Percentiles rank a stretch among this genome's conserved stretches.
Evolutionary conservation across 352 stramenopile genomes (phyloP).

Genomic region (Phytophthora constricta): DNA sequence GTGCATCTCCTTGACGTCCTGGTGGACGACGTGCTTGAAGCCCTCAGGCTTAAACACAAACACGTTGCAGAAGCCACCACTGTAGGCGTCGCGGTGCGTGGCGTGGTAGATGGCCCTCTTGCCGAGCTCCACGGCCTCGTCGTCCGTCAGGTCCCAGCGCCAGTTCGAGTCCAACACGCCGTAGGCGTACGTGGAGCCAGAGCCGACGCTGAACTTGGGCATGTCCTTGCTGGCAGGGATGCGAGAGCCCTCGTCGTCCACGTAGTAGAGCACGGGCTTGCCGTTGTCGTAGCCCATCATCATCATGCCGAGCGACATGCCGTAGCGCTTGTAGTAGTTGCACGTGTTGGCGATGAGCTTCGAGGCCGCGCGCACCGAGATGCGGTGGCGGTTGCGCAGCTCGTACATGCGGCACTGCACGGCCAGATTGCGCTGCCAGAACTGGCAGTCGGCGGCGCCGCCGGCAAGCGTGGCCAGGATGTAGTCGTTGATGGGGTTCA

Average conservation of each 20-base stretch:
- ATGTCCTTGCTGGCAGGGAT: constrained; percentile 95
- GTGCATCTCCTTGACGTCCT: constrained; percentile 99
- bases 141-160: constrained; percentile 95
- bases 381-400: constrained; percentile 98
- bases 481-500: constrained; percentile 99
- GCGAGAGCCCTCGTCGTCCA: constrained; percentile 99
- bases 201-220: constrained; percentile 99
- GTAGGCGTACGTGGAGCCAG: constrained; percentile 99
- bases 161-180: constrained; percentile 98
- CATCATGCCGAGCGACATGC: constrained; percentile 99
- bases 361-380: constrained; percentile 97
- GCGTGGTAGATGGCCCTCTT: constrained; percentile 99
- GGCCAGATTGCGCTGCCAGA: constrained; percentile 99
- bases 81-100: constrained; percentile 99
- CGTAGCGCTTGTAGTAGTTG: constrained; percentile 94
- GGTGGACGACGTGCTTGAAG: constrained; percentile 96
- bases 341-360: constrained; percentile 99
- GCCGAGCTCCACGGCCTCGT: constrained; percentile 99
- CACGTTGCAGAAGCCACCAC: constrained; percentile 96
- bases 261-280: constrained; percentile 99
- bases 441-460: constrained; percentile 98
- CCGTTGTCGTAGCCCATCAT: constrained; percentile 99
- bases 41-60: constrained; percentile 98
- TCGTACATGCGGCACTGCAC: constrained; percentile 98
- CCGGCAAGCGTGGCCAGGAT: constrained; percentile 99